phyloP scores from a whole-genome alignment of 1,284 basidiomycete genomes.

The Malassezia sympodialis region DNA sequence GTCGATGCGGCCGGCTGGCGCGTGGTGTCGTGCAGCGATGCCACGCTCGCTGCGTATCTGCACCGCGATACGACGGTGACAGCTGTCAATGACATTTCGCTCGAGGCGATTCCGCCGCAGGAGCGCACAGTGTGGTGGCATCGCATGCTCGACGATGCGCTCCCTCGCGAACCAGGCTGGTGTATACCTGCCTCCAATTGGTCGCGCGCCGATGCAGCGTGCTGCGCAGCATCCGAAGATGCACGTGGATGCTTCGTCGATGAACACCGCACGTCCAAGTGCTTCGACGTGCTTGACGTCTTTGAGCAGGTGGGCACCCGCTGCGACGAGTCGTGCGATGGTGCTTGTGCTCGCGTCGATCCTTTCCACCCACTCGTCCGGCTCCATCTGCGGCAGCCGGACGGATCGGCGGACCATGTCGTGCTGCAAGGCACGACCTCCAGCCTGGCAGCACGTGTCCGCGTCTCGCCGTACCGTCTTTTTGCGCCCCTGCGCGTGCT shows the following conservation, averaged over 20 bases:
- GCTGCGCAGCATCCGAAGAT: not conserved
- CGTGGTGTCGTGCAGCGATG: not conserved
- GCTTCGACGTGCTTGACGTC: slow-evolving; percentile 6
- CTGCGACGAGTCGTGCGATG: not conserved
- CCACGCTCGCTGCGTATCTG: not conserved
- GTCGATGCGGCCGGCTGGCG: slow-evolving; percentile 5
- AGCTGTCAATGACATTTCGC: slow-evolving; percentile 4
- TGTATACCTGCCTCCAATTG: slow-evolving; percentile 10
- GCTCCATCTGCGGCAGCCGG: not conserved
- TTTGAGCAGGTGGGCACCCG: not conserved
- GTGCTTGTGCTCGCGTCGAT: slow-evolving; percentile 3
- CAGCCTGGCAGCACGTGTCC: not conserved
- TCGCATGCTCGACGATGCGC: not conserved
- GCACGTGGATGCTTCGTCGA: not conserved
- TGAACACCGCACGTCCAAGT: not conserved
- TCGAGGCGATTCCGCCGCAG: not conserved
- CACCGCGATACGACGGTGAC: not conserved
- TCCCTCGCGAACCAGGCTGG: slow-evolving; percentile 5
- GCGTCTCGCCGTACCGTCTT: not conserved
- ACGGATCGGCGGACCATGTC: not conserved
- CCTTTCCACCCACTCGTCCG: slow-evolving; percentile 2
- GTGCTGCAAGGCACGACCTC: slow-evolving; percentile 9
- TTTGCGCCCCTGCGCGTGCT: not conserved
- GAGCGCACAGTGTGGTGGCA: slow-evolving; percentile 6
- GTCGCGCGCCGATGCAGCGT: not conserved